Evolutionary conservation across 495 filamentous ascomycete genomes (phyloP), one percentile per base, ranked within the genome.

Genomic region (Emericellopsis terricola): DNA sequence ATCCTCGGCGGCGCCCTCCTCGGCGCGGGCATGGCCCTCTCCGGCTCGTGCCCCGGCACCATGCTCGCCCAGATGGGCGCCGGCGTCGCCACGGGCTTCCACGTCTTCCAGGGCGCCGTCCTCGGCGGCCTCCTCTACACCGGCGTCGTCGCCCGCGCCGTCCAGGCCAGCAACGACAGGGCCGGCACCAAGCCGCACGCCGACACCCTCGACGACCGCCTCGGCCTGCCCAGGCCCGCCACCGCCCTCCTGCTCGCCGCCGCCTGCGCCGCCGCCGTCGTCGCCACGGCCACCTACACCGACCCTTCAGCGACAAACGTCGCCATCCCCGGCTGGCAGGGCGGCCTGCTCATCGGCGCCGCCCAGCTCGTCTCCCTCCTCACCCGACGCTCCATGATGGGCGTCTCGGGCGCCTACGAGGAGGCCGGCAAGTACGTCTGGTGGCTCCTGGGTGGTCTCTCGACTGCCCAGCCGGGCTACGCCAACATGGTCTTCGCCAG

Each of bases 31-130:
- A 64, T 73, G 65, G 49, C 62, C 18, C 46, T 71, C 15, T 57
- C 68, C 1, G 69, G 67, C 17, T 57, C 68, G 1, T 75, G 69
- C 38, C 66, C 68, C 0, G 68, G 69, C 3, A 71, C 67, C 8
- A 55, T 69, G 1, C 52, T 71, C 32, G 57, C 62, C 0, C 68
- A 75, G 48, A 29, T 69, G 15, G 66, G 56, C 15, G 47, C 49
- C n/a, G 60, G 65, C 24, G 47, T 68, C 11, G 45, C 24, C 1
- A 60, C 63, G 2, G 63, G 59, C 4, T 44, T 52, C 27, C 59
- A 49, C 30, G 52, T 59, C 2, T 42, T 67, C 3, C 31, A 41
- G 8, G 66, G 66, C 15, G 53, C 49, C 28, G 39, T 60, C 14
- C 35, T 64, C 17, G 66, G 52, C 7, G 64, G 64, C 6, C 40